Evolutionary conservation across 202 grass and related monocot species (phyloP).

Genomic region (Bolboschoenoplectus hybrid): DNA sequence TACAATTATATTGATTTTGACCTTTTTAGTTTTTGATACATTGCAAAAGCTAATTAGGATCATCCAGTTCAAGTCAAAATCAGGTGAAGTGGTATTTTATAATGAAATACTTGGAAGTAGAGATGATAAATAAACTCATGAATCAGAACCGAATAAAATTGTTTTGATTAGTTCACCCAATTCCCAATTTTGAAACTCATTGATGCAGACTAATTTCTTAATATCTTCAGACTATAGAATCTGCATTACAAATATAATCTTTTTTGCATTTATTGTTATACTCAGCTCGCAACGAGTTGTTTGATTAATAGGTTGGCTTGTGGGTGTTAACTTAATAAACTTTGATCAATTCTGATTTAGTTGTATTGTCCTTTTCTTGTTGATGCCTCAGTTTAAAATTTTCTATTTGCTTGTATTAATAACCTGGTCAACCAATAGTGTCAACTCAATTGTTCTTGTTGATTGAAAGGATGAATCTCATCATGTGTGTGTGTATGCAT

Average conservation of each 20-base stretch:
- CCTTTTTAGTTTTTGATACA: neutral
- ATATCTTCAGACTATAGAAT: neutral
- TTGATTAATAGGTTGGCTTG: constrained; percentile 3
- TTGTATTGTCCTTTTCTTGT: constrained; percentile 8
- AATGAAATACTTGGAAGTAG: neutral
- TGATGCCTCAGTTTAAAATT: constrained; percentile 5
- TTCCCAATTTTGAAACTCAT: neutral
- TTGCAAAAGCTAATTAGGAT: constrained; percentile 18
- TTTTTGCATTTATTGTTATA: constrained; percentile 19
- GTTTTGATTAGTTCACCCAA: neutral
- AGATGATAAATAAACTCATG: neutral
- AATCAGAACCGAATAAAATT: neutral
- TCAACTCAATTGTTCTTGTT: constrained; percentile 9
- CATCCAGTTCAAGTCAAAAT: constrained; percentile 17
- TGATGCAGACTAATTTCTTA: constrained; percentile 2
- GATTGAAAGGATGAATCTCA: neutral
- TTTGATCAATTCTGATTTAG: constrained; percentile 6
- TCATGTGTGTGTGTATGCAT: neutral
- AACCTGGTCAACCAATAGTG: neutral
- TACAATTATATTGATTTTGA: constrained; percentile 20
- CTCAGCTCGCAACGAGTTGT: neutral
- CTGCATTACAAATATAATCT: neutral
- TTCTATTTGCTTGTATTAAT: neutral
- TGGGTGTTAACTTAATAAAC: neutral
- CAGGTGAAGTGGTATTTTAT: neutral